phyloP scores from a whole-genome alignment of 768 basidiomycete genomes.

The Tylopilus felleus region DNA sequence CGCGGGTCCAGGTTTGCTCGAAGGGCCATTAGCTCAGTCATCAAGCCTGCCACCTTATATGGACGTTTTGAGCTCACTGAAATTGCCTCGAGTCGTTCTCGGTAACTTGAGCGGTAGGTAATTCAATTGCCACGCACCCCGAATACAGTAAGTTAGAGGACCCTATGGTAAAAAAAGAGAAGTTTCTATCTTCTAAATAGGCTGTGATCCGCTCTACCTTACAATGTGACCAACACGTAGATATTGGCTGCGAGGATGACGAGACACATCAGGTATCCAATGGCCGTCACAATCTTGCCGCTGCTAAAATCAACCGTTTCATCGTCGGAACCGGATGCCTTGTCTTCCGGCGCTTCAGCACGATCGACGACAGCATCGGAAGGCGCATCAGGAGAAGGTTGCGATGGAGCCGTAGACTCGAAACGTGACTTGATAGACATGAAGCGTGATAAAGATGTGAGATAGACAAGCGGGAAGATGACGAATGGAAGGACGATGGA shows the following conservation, averaged over 20 bases:
- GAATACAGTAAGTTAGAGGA: no score
- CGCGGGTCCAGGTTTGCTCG: no score
- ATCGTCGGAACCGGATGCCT: slow-evolving; percentile 23
- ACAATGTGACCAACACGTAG: slow-evolving; percentile 67
- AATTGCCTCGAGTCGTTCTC: no score
- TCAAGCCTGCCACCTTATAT: no score
- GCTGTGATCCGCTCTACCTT: background rate
- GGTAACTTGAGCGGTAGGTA: no score
- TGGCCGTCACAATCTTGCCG: slow-evolving; percentile 43
- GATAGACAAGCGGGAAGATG: slow-evolving; percentile 73
- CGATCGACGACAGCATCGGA: background rate
- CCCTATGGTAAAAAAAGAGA: background rate
- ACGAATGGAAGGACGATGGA: slow-evolving; percentile 84
- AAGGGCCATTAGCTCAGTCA: no score
- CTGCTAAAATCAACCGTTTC: slow-evolving; percentile 61
- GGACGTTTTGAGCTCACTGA: no score
- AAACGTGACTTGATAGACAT: slow-evolving; percentile 54
- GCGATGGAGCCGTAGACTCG: background rate
- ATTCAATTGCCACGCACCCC: background rate
- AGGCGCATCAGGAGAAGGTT: background rate
- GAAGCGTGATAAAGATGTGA: slow-evolving; percentile 62
- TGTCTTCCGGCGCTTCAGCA: background rate
- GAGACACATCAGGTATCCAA: slow-evolving; percentile 61
- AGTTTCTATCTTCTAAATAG: background rate
- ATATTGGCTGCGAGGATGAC: slow-evolving; percentile 68